phyloP scores from a whole-genome alignment of 345 rosid species.

The Clausena lansium region DNA sequence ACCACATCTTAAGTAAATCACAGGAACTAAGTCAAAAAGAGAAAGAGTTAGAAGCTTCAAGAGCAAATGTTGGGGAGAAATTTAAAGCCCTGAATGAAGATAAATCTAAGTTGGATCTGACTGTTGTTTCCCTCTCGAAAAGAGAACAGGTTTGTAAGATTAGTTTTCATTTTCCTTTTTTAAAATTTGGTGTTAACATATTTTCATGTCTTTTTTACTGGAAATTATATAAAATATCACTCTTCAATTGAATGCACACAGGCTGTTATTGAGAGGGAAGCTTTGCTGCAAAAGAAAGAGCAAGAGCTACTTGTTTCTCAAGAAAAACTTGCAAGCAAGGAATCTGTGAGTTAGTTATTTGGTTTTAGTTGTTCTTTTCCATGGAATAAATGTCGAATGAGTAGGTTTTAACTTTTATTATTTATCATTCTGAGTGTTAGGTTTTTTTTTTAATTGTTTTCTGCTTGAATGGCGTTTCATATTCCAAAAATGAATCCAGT shows the following conservation, averaged over 20 bases:
- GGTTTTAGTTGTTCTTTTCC: not conserved
- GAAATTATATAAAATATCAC: constrained; percentile 15
- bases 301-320: constrained; percentile 67
- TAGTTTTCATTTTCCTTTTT: not conserved
- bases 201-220: not conserved
- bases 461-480: not conserved
- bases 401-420: not conserved
- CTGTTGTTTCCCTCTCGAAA: constrained; percentile 45
- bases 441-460: not conserved
- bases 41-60: constrained; percentile 59
- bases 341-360: constrained; percentile 68
- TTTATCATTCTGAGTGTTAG: not conserved
- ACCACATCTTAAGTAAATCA: constrained; percentile 57
- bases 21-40: constrained; percentile 62
- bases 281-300: constrained; percentile 60
- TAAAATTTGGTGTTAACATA: not conserved
- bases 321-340: constrained; percentile 65
- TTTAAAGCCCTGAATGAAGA: constrained; percentile 45
- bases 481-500: not conserved
- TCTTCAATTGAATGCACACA: constrained; percentile 26
- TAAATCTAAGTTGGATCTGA: constrained; percentile 56
- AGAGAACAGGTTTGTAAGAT: constrained; percentile 70
- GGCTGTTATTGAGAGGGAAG: constrained; percentile 62
- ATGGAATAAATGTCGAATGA: not conserved
- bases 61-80: constrained; percentile 52